These are phyloP conservation scores for Incumbomyces delicatus DNA, from an alignment of 2,329 filamentous ascomycete genomes.

Conservation along the genomic window DNA sequence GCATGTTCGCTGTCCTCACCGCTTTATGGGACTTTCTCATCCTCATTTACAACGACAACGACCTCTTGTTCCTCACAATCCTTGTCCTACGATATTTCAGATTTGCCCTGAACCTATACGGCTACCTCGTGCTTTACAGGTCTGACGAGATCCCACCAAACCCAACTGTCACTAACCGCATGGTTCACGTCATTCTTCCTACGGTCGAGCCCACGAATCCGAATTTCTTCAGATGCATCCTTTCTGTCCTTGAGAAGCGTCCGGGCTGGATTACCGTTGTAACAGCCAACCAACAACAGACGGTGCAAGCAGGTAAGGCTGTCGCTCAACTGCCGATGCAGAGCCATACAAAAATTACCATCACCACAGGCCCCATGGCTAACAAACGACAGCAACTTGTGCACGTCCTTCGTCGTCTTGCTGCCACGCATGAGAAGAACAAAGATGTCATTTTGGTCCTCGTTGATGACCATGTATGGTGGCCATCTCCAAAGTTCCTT, in stretches of 20 bases:
- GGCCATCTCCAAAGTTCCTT: conserved; percentile 35
- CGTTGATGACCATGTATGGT: conserved; percentile 47
- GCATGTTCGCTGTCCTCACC: too few relatives aligned
- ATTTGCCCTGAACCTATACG: conserved; percentile 35
- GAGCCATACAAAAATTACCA: conserved; percentile 12
- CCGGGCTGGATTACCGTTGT: conserved; percentile 37
- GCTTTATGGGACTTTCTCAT: too few relatives aligned
- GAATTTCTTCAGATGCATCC: conserved; percentile 36
- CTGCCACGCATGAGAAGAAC: conserved; percentile 15
- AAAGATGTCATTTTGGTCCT: conserved; percentile 37
- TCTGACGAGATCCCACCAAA: conserved; percentile 23
- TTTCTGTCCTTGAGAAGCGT: conserved; percentile 30
- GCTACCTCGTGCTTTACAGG: conserved; percentile 31
- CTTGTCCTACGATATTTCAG: conserved; percentile 40
- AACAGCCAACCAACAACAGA: conserved; percentile 29
- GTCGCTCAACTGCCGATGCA: conserved; percentile 8
- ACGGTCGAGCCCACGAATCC: conserved; percentile 38
- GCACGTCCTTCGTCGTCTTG: conserved; percentile 26
- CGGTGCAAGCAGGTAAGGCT: neutral
- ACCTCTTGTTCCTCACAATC: conserved; percentile 26
- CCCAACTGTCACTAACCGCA: conserved; percentile 26
- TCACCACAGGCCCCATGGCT: conserved; percentile 26
- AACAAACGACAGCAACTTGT: conserved; percentile 44
- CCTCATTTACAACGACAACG: neutral
- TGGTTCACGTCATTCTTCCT: conserved; percentile 45